phyloP scores from a whole-genome alignment of 2,329 filamentous ascomycete species.

The Sporothrix schenckii region DNA sequence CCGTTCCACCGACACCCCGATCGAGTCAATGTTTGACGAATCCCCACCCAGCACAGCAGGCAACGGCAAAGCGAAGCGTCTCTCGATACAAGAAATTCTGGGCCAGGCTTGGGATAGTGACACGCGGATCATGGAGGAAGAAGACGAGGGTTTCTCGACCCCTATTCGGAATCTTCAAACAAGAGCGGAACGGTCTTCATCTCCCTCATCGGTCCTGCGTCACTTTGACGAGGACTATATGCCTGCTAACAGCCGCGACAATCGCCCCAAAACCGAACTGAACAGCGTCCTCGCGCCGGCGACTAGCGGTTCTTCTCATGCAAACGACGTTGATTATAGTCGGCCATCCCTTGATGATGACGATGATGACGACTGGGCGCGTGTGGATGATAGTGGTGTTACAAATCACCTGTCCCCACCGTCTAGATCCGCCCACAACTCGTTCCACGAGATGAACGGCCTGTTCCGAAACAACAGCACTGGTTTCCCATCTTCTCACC shows the following conservation, averaged over 20 bases:
- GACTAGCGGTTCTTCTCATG: constrained; percentile 36
- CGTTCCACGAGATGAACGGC: constrained; percentile 19
- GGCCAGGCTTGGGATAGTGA: constrained; percentile 59
- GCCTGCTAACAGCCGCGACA: background rate
- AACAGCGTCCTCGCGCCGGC: constrained; percentile 16
- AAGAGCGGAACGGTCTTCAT: constrained; percentile 5
- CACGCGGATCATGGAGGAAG: constrained; percentile 64
- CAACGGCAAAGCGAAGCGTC: constrained; percentile 56
- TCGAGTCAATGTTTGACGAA: constrained; percentile 82
- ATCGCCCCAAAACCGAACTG: background rate
- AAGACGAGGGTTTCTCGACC: constrained; percentile 61
- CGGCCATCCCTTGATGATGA: constrained; percentile 63
- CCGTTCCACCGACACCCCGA: constrained; percentile 68
- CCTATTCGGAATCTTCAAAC: constrained; percentile 46
- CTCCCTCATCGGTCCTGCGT: constrained; percentile 25
- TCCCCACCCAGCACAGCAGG: constrained; percentile 65
- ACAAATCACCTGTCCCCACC: constrained; percentile 63
- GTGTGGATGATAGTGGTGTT: constrained; percentile 57
- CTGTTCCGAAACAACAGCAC: constrained; percentile 6
- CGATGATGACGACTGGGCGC: constrained; percentile 66
- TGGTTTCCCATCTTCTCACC: constrained; percentile 51
- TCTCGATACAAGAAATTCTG: constrained; percentile 63
- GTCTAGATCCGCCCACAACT: constrained; percentile 54
- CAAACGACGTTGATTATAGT: constrained; percentile 48
- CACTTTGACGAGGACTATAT: constrained; percentile 16